These are phyloP conservation scores for Domatiomyces globalis DNA, from an alignment of 2,329 filamentous ascomycete genomes.

Conservation along the genomic window DNA sequence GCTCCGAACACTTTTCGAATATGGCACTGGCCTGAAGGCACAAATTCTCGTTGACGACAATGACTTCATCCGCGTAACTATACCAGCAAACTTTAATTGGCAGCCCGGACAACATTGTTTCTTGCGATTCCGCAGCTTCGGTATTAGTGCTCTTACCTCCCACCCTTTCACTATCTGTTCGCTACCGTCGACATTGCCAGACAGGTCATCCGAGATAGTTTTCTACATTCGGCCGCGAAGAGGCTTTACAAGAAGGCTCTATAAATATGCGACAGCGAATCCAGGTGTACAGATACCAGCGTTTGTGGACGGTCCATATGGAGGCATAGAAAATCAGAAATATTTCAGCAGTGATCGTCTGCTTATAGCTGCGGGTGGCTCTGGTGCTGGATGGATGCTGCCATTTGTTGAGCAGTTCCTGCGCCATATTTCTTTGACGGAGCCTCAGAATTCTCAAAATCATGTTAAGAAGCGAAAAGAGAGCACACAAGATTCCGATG, in stretches of 20 bases:
- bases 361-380: slow-evolving; percentile 42
- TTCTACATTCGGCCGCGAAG: slow-evolving; percentile 40
- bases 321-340: slow-evolving; percentile 32
- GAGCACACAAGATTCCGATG: too few species aligned
- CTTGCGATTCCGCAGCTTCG: slow-evolving; percentile 34
- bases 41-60: slow-evolving; percentile 28
- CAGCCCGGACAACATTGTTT: slow-evolving; percentile 42
- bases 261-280: slow-evolving; percentile 25
- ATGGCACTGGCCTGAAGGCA: slow-evolving; percentile 35
- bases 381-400: slow-evolving; percentile 41
- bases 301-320: slow-evolving; percentile 46
- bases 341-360: slow-evolving; percentile 29
- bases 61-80: slow-evolving; percentile 29
- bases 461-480: not conserved
- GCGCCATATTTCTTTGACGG: slow-evolving; percentile 3
- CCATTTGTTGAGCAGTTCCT: slow-evolving; percentile 30
- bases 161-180: slow-evolving; percentile 46
- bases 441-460: too few species aligned
- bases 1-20: slow-evolving; percentile 35
- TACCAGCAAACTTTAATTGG: slow-evolving; percentile 36
- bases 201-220: slow-evolving; percentile 23
- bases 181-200: slow-evolving; percentile 21
- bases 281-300: slow-evolving; percentile 31
- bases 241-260: slow-evolving; percentile 38
- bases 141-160: slow-evolving; percentile 31